Evolutionary conservation across 1,139 yeast species (phyloP).

Genomic region (Candida gigantensis): DNA sequence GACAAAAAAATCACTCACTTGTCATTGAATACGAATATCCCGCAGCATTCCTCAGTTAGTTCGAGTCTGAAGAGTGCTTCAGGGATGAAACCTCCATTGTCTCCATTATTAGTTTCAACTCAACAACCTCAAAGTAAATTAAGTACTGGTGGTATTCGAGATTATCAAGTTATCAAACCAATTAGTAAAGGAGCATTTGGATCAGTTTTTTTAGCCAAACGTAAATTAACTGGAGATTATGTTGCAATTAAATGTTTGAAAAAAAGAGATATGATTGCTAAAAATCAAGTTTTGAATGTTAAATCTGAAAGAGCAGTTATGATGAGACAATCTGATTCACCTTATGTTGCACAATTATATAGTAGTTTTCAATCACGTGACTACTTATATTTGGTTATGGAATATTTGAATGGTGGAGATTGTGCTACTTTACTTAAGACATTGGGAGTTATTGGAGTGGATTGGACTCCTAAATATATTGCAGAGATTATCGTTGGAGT

Average conservation of each 20-base stretch:
- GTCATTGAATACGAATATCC: conserved; percentile 14
- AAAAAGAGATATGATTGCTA: conserved; percentile 94
- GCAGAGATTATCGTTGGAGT: conserved; percentile 93
- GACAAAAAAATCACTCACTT: conserved; percentile 17
- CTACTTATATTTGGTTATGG: conserved; percentile 91
- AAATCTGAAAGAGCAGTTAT: conserved; percentile 93
- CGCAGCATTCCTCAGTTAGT: conserved; percentile 9
- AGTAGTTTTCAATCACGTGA: conserved; percentile 89
- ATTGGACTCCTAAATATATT: conserved; percentile 84
- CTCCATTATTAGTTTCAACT: conserved; percentile 76
- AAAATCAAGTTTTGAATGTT: conserved; percentile 93
- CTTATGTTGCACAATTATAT: conserved; percentile 88
- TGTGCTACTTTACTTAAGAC: conserved; percentile 82
- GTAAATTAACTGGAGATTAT: conserved; percentile 87
- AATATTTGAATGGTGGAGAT: conserved; percentile 94
- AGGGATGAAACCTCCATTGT: conserved; percentile 56
- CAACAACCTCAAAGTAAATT: conserved; percentile 53
- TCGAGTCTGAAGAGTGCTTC: conserved; percentile 19
- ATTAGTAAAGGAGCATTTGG: conserved; percentile 98
- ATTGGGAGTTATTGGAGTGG: conserved; percentile 77
- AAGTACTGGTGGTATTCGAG: conserved; percentile 71
- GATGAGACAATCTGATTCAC: conserved; percentile 95
- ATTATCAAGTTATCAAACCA: conserved; percentile 88
- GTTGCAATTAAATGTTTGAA: conserved; percentile 94
- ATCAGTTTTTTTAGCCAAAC: conserved; percentile 82